Base-by-base conservation (phyloP, 345 rosid genomes). In the Brassica incana region DNA sequence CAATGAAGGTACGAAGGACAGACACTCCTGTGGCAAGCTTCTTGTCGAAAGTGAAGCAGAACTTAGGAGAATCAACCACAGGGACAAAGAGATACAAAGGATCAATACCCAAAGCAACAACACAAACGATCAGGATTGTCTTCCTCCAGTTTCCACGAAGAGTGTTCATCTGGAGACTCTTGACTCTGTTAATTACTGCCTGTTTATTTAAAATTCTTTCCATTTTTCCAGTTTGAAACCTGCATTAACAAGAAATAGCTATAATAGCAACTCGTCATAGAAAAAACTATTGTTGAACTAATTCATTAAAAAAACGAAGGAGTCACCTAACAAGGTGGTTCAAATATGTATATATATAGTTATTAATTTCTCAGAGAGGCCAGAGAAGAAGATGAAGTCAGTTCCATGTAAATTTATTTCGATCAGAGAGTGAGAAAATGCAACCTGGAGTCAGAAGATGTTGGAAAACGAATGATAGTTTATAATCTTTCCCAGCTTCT, bases 81-180 rank as follows among this genome's bases (percentile, higher is more conserved):
- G 81, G 84, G 43, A 81, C n/a, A 40, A 76, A 81, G 32, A 81
- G 8, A 64, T 77, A 81, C 78, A 81, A 62, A 12, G 84, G 81
- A 33, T 81, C 84, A 48, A 81, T 2, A 11, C 66, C 84, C 33
- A 77, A 61, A 72, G 84, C 84, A 30, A 8, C 14, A 8, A 81
- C 74, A 6, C 78, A 77, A 10, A 32, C 20, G 0, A 29, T 5
- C n/a, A 77, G 4, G n/a, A 77, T 48, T 4, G 6, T 62, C 66
- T 52, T 77, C 11, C n/a, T 77, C 78, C 75, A 67, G 59, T 65
- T 66, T 50, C 65, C 77, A 23, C 25, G 25, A 11, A 65, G 20
- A 56, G 76, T 76, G 74, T 33, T 74, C 6, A 86, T 76, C 25
- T 23, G 25, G 25, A 23, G 25, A 23, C 25, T 23, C 25, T 23